Base-by-base conservation (phyloP, 768 basidiomycete genomes). In the Pleurotus cornucopiae region DNA sequence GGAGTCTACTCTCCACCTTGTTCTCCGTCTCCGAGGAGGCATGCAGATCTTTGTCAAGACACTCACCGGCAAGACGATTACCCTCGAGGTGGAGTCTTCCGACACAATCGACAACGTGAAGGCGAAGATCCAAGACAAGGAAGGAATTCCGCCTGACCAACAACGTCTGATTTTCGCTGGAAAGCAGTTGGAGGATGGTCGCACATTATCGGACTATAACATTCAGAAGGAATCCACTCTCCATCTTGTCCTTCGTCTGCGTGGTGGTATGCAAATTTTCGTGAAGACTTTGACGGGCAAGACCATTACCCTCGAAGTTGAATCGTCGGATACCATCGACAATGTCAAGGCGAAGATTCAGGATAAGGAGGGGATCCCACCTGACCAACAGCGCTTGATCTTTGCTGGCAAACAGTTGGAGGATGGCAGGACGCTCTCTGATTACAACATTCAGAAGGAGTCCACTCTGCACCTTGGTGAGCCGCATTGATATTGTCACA, bases 381-480 rank as follows among this genome's bases (percentile, higher is more conserved):
- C 89, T 2, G 88, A 94, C 62, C 91, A 94, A 66, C 94, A 95
- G 64, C 88, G 93, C 44, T 74, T 94, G 46, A 93, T 90, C 68
- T 96, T 95, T 61, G 94, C 94, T 45, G 94, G 94, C 46, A 96
- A 96, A 76, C 94, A 96, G 66, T 74, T 95, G 9, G 94, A 96
- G 69, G 94, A 97, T 56, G 94, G 94, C 2, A 88, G 94, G 47
- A 97, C 94, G 0, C 79, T 94, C 76, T 84, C 86, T 0, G 86
- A 89, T 54, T 89, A 89, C 66, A 88, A 89, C 68, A 90, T 89
- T 37, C 88, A 89, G 79, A 86, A 90, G 73, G 88, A 89, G 69
- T 85, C 83, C 0, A 89, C 87, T 0, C 82, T 88, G 37, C 87
- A 88, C 58, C 69, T 90, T n/a, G 89, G 88, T 44, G 30, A 34